Conservation (phyloP, 305 asterid genomes). For the Coffea humblotiana region DNA sequence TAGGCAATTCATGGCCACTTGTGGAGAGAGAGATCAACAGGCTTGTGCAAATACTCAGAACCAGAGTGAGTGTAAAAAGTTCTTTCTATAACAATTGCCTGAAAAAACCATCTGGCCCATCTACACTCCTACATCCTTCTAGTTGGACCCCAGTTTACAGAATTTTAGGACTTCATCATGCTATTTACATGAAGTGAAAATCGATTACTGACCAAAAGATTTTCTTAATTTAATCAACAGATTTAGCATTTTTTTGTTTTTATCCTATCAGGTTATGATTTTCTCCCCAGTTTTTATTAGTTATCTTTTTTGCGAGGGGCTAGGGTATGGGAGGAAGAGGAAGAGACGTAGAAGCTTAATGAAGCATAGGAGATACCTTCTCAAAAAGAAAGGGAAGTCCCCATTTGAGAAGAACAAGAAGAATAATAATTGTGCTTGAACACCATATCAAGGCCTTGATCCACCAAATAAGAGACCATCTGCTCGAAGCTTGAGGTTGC, state of each 20-base stretch:
- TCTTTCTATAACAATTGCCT: neutral
- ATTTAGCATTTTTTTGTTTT: neutral
- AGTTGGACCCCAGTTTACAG: neutral
- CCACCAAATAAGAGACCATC: slow-evolving; percentile 55
- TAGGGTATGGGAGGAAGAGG: neutral
- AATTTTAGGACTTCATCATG: neutral
- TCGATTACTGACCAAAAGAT: neutral
- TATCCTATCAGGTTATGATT: neutral
- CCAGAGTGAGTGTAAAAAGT: neutral
- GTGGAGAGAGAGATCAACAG: neutral
- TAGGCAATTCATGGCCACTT: neutral
- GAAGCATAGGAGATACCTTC: slow-evolving; percentile 51
- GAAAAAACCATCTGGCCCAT: neutral
- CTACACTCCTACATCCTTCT: neutral
- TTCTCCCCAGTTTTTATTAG: neutral
- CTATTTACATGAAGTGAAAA: neutral
- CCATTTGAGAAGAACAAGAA: slow-evolving; percentile 63
- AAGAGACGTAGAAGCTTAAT: slow-evolving; percentile 1
- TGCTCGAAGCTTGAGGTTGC: slow-evolving; percentile 37
- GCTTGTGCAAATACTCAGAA: neutral
- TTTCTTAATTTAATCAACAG: neutral
- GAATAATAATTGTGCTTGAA: slow-evolving; percentile 35
- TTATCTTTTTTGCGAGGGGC: no score
- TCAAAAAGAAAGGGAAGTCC: slow-evolving; percentile 74
- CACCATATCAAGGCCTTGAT: slow-evolving; percentile 54